phyloP scores from a whole-genome alignment of 345 rosid genomes.

The Brassica juncea region DNA sequence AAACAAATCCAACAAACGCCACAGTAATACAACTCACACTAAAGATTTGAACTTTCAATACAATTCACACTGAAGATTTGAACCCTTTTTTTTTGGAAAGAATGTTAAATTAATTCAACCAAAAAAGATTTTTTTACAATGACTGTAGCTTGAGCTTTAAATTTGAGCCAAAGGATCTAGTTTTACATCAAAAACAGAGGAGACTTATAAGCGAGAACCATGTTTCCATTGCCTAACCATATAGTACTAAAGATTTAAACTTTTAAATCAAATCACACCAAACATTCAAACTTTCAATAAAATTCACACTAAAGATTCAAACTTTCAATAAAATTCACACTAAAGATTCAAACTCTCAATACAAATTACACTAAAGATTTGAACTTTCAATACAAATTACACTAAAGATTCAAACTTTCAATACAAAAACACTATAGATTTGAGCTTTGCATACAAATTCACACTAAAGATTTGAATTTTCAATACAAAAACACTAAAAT shows the following conservation, averaged over 20 bases:
- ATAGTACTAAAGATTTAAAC: not conserved
- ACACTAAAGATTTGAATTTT: not conserved
- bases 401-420: not conserved
- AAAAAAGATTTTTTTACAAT: too few species aligned
- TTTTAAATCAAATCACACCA: not conserved
- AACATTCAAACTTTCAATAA: not conserved
- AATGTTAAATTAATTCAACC: too few species aligned
- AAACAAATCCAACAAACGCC: slow-evolving; percentile 4
- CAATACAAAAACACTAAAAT: too few species aligned
- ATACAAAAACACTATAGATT: too few species aligned
- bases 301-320: not conserved
- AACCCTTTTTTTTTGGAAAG: too few species aligned
- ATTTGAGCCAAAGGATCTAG: too few species aligned
- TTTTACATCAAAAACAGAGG: too few species aligned
- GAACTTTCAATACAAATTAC: not conserved
- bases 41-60: not conserved
- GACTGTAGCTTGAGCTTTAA: too few species aligned
- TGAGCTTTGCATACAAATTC: not conserved
- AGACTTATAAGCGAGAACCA: too few species aligned
- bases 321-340: not conserved
- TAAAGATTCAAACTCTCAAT: too few species aligned
- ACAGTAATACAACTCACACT: not conserved
- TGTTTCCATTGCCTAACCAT: too few species aligned
- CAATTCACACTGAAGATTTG: not conserved
- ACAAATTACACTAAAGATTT: not conserved